Conservation (phyloP, 2,329 filamentous ascomycete species). For the Decorospora gaudefroyi region DNA sequence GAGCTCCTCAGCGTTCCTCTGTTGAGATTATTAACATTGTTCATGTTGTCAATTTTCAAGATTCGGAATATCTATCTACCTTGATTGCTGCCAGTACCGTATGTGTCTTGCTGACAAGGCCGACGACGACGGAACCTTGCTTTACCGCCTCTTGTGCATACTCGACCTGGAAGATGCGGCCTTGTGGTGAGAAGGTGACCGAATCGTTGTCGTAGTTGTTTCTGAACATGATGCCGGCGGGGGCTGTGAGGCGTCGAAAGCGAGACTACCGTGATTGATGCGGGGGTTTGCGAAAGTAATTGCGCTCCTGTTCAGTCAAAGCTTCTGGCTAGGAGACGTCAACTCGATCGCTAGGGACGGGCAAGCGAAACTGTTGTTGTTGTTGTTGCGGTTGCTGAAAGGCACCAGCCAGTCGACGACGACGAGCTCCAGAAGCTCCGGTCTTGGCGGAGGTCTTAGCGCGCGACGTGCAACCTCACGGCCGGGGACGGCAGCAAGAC, state of each 20-base stretch:
- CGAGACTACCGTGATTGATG: constrained; percentile 8
- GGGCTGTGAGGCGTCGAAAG: constrained; percentile 16
- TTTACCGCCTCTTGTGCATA: constrained; percentile 99
- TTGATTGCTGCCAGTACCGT: constrained; percentile 95
- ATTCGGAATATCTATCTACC: constrained; percentile 57
- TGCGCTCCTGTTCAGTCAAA: background rate
- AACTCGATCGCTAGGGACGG: no score
- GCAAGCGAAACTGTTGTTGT: no score
- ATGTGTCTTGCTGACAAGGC: constrained; percentile 97
- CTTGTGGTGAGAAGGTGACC: constrained; percentile 99
- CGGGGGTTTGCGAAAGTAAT: background rate
- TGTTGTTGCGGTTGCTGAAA: constrained; percentile 28
- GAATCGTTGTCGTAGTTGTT: constrained; percentile 99
- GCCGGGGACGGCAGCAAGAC: constrained; percentile 6
- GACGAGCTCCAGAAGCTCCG: constrained; percentile 18
- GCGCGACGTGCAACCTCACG: constrained; percentile 11
- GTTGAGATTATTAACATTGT: constrained; percentile 3
- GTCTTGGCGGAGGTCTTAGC: constrained; percentile 12
- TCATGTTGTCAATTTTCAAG: background rate
- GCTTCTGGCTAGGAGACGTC: no score
- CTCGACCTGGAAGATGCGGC: constrained; percentile 99
- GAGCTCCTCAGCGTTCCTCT: constrained; percentile 99
- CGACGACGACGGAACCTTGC: constrained; percentile 97
- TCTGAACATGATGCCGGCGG: constrained; percentile 78
- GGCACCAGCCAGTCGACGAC: constrained; percentile 37